Conservation (phyloP, 306 rosid species). For the Medicago truncatula region MtrunA17r5.0-ANR NC_053043.1:37556501-37557000, state of each 20-base stretch:
- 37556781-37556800: constrained; percentile 69
- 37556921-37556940: too few relatives aligned
- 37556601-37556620: constrained; percentile 38
- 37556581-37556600: constrained; percentile 41
- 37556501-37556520: constrained; percentile 63
- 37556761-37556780: constrained; percentile 55
- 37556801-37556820: constrained; percentile 51
- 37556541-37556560: constrained; percentile 45
- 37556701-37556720: constrained; percentile 48
- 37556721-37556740: constrained; percentile 53
- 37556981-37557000: too few relatives aligned
- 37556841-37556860: constrained; percentile 39
- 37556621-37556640: constrained; percentile 14
- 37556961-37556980: too few relatives aligned
- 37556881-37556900: constrained; percentile 4
- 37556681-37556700: constrained; percentile 69
- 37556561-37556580: constrained; percentile 6
- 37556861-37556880: constrained; percentile 47
- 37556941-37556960: neutral
- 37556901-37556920: constrained; percentile 4
- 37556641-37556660: constrained; percentile 23
- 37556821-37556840: constrained; percentile 48
- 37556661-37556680: constrained; percentile 39
- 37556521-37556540: constrained; percentile 54
- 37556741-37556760: constrained; percentile 9